Evolutionary conservation across 2,329 filamentous ascomycete species (phyloP).

Genomic region (Pyrenochaeta sp.): DNA sequence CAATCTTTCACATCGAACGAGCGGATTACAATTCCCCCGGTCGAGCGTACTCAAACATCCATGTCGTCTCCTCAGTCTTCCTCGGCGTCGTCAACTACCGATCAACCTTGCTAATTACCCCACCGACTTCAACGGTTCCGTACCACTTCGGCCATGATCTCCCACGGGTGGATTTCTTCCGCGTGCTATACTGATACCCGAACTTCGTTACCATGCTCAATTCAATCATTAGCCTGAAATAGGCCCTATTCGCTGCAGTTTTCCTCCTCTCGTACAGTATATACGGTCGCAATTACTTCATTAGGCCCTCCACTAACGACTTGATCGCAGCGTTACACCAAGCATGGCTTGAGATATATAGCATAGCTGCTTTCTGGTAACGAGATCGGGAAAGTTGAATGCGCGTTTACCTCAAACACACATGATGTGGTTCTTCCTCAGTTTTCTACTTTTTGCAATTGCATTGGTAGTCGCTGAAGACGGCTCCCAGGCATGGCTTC

Average conservation of each 20-base stretch:
- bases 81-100: too few relatives aligned
- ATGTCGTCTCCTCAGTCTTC: too few relatives aligned
- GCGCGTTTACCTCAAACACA: neutral
- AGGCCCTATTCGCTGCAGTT: conserved; percentile 3
- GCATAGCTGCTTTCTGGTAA: neutral
- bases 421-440: conserved; percentile 14
- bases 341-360: conserved; percentile 9
- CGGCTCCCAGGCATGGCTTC: conserved; percentile 69
- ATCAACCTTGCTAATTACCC: too few relatives aligned
- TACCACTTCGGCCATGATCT: neutral
- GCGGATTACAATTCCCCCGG: too few relatives aligned
- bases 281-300: conserved; percentile 5
- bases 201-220: neutral
- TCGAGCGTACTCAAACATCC: too few relatives aligned
- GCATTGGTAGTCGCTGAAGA: conserved; percentile 58
- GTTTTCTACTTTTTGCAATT: conserved; percentile 2
- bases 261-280: conserved; percentile 2
- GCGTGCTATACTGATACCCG: conserved; percentile 7
- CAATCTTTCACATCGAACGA: too few relatives aligned
- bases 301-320: conserved; percentile 4
- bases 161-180: neutral
- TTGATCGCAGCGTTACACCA: neutral
- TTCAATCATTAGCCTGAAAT: conserved; percentile 16
- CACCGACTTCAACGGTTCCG: too few relatives aligned
- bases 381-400: too few relatives aligned